These are phyloP conservation scores for Neopestalotiopsis rosae DNA, from an alignment of 2,329 filamentous ascomycete genomes.

Conservation along the genomic window DNA sequence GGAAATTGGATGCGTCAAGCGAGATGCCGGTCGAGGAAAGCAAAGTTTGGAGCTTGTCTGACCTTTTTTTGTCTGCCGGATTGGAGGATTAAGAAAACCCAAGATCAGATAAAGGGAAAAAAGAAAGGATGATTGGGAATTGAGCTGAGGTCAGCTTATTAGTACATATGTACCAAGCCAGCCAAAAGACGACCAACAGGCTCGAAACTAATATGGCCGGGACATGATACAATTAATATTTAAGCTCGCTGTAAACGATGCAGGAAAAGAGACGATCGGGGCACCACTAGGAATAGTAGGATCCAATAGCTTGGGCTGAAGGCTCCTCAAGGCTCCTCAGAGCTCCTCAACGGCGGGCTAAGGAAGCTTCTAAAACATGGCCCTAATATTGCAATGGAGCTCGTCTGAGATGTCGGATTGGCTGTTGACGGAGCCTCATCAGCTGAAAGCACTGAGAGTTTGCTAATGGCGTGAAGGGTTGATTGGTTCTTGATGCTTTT, in stretches of 20 bases:
- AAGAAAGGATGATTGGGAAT: background rate
- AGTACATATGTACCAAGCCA: background rate
- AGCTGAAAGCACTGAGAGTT: constrained; percentile 10
- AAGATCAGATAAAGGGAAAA: background rate
- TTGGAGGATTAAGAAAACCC: background rate
- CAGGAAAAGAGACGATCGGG: background rate
- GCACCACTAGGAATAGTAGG: background rate
- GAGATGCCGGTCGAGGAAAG: background rate
- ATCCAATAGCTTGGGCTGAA: constrained; percentile 11
- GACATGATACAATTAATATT: constrained; percentile 12
- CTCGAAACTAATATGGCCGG: constrained; percentile 2
- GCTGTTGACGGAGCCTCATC: background rate
- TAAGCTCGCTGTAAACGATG: constrained; percentile 4
- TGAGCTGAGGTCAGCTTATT: background rate
- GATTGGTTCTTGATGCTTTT: constrained; percentile 4
- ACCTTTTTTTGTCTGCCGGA: background rate
- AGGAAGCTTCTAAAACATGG: constrained; percentile 5
- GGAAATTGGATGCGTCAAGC: constrained; percentile 1
- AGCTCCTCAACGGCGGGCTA: constrained; percentile 4
- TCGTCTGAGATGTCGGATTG: constrained; percentile 5
- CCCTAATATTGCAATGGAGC: constrained; percentile 15
- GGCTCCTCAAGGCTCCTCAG: too few species aligned
- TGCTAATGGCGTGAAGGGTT: background rate
- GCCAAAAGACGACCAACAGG: background rate
- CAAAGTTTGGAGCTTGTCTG: background rate